A percentile compares a stretch with the other conserved stretches of the same genome.
Evolutionary conservation across 2,329 filamentous ascomycete species (phyloP).

Genomic region (Xylaria sp.): DNA sequence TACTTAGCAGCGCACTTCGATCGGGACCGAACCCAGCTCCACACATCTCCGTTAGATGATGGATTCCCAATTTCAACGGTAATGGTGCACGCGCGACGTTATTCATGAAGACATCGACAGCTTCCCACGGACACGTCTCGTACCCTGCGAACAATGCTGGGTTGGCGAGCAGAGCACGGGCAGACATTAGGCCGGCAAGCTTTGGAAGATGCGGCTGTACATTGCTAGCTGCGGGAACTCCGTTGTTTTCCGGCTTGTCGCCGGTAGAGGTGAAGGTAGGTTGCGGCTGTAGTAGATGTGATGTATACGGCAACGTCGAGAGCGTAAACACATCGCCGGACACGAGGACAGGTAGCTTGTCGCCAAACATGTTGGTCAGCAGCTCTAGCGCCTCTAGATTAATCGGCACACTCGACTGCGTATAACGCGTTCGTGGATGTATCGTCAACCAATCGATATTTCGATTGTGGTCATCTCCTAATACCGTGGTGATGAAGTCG

Average conservation of each 20-base stretch:
- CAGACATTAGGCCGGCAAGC: slow-evolving; percentile 74
- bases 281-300: slow-evolving; percentile 46
- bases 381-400: slow-evolving; percentile 68
- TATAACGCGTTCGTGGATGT: slow-evolving; percentile 71
- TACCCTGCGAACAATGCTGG: slow-evolving; percentile 71
- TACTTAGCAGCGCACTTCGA: slow-evolving; percentile 65
- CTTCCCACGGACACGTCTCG: slow-evolving; percentile 68
- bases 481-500: slow-evolving; percentile 70
- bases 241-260: neutral
- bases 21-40: slow-evolving; percentile 64
- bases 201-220: slow-evolving; percentile 54
- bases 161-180: slow-evolving; percentile 73
- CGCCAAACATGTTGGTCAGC: slow-evolving; percentile 62
- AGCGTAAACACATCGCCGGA: slow-evolving; percentile 77
- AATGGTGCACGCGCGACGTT: slow-evolving; percentile 67
- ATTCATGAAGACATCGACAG: slow-evolving; percentile 70
- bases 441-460: slow-evolving; percentile 76
- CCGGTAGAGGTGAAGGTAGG: slow-evolving; percentile 41
- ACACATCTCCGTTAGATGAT: slow-evolving; percentile 76
- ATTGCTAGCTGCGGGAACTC: slow-evolving; percentile 26
- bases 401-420: slow-evolving; percentile 70
- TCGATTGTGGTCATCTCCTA: slow-evolving; percentile 60
- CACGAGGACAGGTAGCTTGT: slow-evolving; percentile 69
- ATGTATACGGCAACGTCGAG: slow-evolving; percentile 58
- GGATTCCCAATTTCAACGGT: slow-evolving; percentile 70